phyloP scores from a whole-genome alignment of 1,284 basidiomycete species.

The Marasmius fiardii region DNA sequence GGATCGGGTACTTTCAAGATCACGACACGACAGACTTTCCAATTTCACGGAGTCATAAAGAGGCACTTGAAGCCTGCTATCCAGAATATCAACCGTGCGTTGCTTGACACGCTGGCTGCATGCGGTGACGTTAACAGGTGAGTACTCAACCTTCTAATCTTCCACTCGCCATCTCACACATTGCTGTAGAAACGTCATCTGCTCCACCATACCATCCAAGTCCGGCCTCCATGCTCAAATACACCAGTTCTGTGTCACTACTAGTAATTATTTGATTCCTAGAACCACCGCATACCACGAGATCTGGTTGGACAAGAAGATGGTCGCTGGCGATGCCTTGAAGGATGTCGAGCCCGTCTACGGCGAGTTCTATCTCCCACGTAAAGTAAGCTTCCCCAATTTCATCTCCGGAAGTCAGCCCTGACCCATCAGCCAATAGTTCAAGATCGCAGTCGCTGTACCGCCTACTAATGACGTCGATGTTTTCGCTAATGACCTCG shows the following conservation, averaged over 20 bases:
- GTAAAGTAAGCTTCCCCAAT: slow-evolving; percentile 58
- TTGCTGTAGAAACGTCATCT: slow-evolving; percentile 78
- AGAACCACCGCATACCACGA: slow-evolving; percentile 96
- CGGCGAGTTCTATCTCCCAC: slow-evolving; percentile 94
- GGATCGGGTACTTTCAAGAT: slow-evolving; percentile 96
- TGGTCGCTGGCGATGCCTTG: slow-evolving; percentile 87
- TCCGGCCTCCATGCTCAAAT: slow-evolving; percentile 85
- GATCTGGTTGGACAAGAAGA: slow-evolving; percentile 98
- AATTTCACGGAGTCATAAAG: slow-evolving; percentile 99
- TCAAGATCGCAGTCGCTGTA: slow-evolving; percentile 96
- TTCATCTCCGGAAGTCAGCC: not conserved
- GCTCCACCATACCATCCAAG: slow-evolving; percentile 87
- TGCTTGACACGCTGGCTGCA: slow-evolving; percentile 96
- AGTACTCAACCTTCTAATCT: slow-evolving; percentile 17
- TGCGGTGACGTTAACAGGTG: slow-evolving; percentile 97
- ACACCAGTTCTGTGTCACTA: slow-evolving; percentile 81
- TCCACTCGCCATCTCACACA: not conserved
- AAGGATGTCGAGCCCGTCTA: slow-evolving; percentile 97
- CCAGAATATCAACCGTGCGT: slow-evolving; percentile 89
- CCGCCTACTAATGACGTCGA: slow-evolving; percentile 98
- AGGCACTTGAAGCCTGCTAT: slow-evolving; percentile 94
- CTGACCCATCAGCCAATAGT: slow-evolving; percentile 43
- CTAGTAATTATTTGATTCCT: slow-evolving; percentile 89
- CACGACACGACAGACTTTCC: slow-evolving; percentile 98
- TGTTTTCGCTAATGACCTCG: slow-evolving; percentile 93